phyloP scores from a whole-genome alignment of 306 rosid genomes.

The Castanea mollissima region DNA sequence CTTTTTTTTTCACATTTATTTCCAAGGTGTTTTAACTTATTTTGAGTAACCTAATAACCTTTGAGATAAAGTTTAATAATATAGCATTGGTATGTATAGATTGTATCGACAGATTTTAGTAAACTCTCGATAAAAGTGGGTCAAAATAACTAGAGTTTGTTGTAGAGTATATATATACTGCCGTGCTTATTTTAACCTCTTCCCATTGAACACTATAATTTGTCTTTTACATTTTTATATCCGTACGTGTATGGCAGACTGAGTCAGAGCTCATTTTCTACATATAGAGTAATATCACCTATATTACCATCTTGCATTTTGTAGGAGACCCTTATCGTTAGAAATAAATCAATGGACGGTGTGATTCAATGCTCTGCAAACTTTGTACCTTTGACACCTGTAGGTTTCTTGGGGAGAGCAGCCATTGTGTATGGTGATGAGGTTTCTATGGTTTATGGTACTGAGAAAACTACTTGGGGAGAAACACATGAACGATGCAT shows the following conservation, averaged over 20 bases:
- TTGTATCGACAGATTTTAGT: too few species aligned
- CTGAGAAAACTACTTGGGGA: slow-evolving; percentile 46
- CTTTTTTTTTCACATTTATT: too few species aligned
- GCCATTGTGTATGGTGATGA: slow-evolving; percentile 38
- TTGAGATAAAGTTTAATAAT: too few species aligned
- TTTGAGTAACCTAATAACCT: too few species aligned
- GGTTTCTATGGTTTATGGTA: slow-evolving; percentile 41
- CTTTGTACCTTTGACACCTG: slow-evolving; percentile 49
- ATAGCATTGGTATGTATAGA: too few species aligned
- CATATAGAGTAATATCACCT: background rate
- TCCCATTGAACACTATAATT: background rate
- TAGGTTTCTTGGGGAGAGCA: slow-evolving; percentile 55
- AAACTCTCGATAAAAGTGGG: too few species aligned
- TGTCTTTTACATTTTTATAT: background rate
- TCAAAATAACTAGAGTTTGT: too few species aligned
- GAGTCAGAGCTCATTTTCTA: background rate
- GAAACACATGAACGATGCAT: slow-evolving; percentile 57
- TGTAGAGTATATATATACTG: background rate
- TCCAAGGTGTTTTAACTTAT: too few species aligned
- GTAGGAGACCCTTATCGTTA: background rate
- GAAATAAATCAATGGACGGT: slow-evolving; percentile 8
- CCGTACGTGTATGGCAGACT: background rate
- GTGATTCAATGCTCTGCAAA: slow-evolving; percentile 35
- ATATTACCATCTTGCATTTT: too few species aligned
- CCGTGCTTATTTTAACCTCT: slow-evolving; percentile 10